phyloP scores from a whole-genome alignment of 2,329 filamentous ascomycete genomes.

The Chaetomium olivaceum region DNA sequence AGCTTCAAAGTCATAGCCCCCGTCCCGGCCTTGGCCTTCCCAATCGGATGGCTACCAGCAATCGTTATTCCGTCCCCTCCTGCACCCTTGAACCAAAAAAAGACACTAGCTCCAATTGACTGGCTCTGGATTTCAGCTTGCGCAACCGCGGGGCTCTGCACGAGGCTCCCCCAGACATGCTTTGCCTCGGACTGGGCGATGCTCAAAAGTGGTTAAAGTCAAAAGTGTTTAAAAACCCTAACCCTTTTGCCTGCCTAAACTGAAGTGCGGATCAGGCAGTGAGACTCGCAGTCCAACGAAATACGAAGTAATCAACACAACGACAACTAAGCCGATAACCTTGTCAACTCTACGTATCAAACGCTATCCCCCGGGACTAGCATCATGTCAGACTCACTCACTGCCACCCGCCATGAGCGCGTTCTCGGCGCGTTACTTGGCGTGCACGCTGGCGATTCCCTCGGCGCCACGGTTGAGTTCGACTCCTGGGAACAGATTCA shows the following conservation, averaged over 20 bases:
- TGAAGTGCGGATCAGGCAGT: not conserved
- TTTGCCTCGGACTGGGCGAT: not conserved
- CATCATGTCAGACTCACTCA: constrained; percentile 6
- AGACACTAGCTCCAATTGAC: not conserved
- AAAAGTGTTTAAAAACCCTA: not conserved
- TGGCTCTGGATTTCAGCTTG: not conserved
- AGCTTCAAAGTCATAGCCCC: not conserved
- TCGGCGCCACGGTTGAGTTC: constrained; percentile 51
- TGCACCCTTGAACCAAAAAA: too few relatives aligned
- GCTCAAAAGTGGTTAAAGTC: not conserved
- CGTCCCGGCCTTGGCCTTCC: not conserved
- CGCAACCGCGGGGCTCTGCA: not conserved
- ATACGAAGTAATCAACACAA: not conserved
- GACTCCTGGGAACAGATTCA: constrained; percentile 38
- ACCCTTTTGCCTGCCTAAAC: not conserved
- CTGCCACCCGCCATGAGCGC: constrained; percentile 29
- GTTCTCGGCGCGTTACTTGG: constrained; percentile 48
- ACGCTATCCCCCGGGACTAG: not conserved
- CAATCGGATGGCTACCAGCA: not conserved
- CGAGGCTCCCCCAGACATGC: too few relatives aligned
- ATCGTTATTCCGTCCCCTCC: not conserved
- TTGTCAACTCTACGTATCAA: not conserved
- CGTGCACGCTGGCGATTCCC: constrained; percentile 49
- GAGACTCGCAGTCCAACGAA: not conserved
- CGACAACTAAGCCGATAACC: not conserved